These are phyloP conservation scores for Podaxis sp. DNA, from an alignment of 768 basidiomycete species.

Conservation along the genomic window DNA sequence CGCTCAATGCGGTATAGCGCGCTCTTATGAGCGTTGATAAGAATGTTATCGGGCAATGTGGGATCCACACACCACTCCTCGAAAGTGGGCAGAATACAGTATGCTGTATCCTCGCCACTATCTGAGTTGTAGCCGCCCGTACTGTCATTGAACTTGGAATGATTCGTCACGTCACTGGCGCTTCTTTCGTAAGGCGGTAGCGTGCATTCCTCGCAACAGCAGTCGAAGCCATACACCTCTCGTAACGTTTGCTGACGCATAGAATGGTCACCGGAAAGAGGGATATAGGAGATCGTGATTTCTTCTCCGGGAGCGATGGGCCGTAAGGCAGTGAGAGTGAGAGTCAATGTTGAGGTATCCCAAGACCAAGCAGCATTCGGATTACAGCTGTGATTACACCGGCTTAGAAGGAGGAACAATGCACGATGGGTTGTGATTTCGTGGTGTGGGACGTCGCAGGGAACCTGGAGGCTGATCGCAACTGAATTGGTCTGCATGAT, in stretches of 20 bases:
- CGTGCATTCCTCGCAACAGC: constrained; percentile 37
- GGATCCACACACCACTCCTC: constrained; percentile 41
- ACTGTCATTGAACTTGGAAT: not conserved
- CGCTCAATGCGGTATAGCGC: constrained; percentile 38
- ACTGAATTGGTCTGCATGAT: constrained; percentile 43
- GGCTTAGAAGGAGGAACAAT: constrained; percentile 38
- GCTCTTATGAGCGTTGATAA: constrained; percentile 36
- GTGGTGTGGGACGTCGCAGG: constrained; percentile 14
- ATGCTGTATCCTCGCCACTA: constrained; percentile 28
- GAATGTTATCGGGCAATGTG: constrained; percentile 35
- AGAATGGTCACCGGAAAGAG: constrained; percentile 33
- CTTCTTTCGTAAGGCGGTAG: constrained; percentile 2
- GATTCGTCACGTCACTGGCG: not conserved
- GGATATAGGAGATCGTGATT: constrained; percentile 43
- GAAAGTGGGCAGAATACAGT: constrained; percentile 34
- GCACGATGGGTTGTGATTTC: constrained; percentile 34
- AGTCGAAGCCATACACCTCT: constrained; percentile 39
- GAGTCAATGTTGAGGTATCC: constrained; percentile 35
- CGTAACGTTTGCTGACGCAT: constrained; percentile 32
- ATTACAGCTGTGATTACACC: constrained; percentile 47
- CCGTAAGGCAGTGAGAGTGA: constrained; percentile 39
- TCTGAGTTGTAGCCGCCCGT: constrained; percentile 18
- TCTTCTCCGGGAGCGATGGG: constrained; percentile 39
- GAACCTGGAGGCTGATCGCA: constrained; percentile 30
- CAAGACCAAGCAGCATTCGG: constrained; percentile 43